Base-by-base conservation (phyloP, 441 rosid species). In the Jatropha podagrica region DNA sequence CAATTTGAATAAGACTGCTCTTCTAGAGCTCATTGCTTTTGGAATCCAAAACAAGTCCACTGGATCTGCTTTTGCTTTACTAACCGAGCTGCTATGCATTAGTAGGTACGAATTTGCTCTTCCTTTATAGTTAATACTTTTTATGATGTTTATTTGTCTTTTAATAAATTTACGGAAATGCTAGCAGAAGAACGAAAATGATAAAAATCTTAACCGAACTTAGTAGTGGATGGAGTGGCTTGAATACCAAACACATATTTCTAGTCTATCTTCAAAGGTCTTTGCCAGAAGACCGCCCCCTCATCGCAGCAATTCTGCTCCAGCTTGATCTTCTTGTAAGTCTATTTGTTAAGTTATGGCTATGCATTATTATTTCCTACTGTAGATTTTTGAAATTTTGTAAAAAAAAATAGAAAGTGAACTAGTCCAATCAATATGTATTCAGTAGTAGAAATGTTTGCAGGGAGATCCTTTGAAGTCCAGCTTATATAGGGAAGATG, bases 271-370 rank as follows among this genome's bases (percentile, higher is more conserved):
- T 88, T 37, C 85, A 84, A 71, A 83, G 79, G 61, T 83, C 90
- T 76, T 69, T 78, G 26, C 80, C 81, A 4, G 88, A 83, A 83
- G 91, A 87, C 48, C 86, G 86, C 0, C 95, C 91, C 0, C 17
- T 86, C 32, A 77, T 87, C 44, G 94, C 92, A 26, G 82, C 82
- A 40, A 74, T 88, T 70, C 74, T 90, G 23, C 77, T 90, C 32
- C 92, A 86, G 83, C 88, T 90, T 61, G 94, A 88, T 72, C 89
- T 90, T 77, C 77, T 90, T 86, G 94, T 88, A 80, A 79, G 81
- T 75, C 58, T 67, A 54, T 32, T 32, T 32, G 18, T 55, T n/a
- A 26, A 51, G 3, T 32, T 1, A 32, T 32, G 32, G 32, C 32
- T 48, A 56, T 67, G 23, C 15, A 8, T 48, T 14, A 23, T 7